phyloP scores from a whole-genome alignment of 768 basidiomycete species.

The Mycena polygramma region DNA sequence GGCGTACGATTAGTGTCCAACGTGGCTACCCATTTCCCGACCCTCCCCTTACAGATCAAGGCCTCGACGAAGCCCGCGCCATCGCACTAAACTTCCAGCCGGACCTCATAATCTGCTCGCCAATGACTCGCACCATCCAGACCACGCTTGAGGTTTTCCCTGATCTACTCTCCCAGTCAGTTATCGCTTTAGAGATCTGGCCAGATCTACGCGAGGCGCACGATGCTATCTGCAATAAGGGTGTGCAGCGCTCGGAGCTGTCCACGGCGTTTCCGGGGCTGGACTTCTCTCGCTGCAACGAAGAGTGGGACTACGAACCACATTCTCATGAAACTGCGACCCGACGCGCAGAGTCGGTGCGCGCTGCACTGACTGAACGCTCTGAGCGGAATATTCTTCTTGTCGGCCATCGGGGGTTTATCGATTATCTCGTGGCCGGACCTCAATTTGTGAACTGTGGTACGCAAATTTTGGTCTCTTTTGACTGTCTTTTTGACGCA shows the following conservation, averaged over 20 bases:
- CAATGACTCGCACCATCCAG: conserved; percentile 39
- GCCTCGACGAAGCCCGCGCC: conserved; percentile 28
- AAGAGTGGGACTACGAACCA: conserved; percentile 36
- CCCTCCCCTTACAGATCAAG: conserved; percentile 37
- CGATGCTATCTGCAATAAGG: conserved; percentile 38
- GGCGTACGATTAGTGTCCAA: conserved; percentile 25
- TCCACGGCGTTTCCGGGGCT: conserved; percentile 20
- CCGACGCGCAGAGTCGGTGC: conserved; percentile 28
- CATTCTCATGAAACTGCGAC: conserved; percentile 33
- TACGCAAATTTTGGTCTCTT: background rate
- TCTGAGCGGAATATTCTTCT: conserved; percentile 32
- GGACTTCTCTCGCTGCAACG: conserved; percentile 37
- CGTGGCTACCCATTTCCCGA: conserved; percentile 38
- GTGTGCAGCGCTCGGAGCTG: conserved; percentile 28
- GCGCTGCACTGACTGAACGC: conserved; percentile 23
- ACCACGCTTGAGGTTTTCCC: conserved; percentile 30
- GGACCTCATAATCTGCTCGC: conserved; percentile 39
- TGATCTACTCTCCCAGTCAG: conserved; percentile 10
- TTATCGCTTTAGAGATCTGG: conserved; percentile 31
- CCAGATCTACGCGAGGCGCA: conserved; percentile 38
- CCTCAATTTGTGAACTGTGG: conserved; percentile 35
- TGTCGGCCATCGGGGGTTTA: conserved; percentile 37
- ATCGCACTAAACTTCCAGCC: conserved; percentile 26
- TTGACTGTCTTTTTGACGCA: background rate
- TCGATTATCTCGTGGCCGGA: conserved; percentile 28